Evolutionary conservation across 805 yeast genomes (phyloP), one percentile per base, ranked within the genome.

Genomic region (Saccharomycopsis javanensis): DNA sequence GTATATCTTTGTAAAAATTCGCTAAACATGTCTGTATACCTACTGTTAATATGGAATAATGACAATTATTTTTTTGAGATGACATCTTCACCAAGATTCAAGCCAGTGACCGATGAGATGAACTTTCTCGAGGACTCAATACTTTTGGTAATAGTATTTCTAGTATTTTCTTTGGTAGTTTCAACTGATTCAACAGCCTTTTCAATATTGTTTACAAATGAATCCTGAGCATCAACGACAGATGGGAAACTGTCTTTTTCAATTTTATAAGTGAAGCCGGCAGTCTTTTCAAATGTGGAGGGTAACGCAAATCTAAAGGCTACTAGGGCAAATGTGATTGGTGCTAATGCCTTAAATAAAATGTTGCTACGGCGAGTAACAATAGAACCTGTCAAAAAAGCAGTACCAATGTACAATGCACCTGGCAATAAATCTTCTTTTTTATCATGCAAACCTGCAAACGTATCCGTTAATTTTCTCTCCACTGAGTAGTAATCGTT

Each of bases 251-350:
- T 73, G 27, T 76, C 69, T 66, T 80, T 71, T 68, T 89, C 94
- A 60, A 80, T 73, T 56, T 72, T 70, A 81, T 88, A 82, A 2
- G 78, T 70, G 64, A 83, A 80, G 5, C 71, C 68, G 13, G 78
- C 70, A 7, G 88, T 80, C 68, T 85, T 87, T 46, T 66, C 64
- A 64, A 79, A 87, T 0, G 96, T 89, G 54, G 76, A 70, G 16
- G 96, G 96, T 64, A 88, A 75, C 64, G 86, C 83, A 67, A 79
- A 76, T 59, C 74, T 79, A 71, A 89, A 87, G 0, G 92, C 81
- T 5, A 72, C 77, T 30, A 78, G 60, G 13, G 91, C 94, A 55
- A 85, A 75, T 0, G 73, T 70, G 2, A 83, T 57, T 1, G 96
- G 96, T 15, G 79, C 71, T 0, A 78, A 60, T 2, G 76, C 73